phyloP scores from a whole-genome alignment of 2,329 filamentous ascomycete genomes.

The Ascochyta lentis region DNA sequence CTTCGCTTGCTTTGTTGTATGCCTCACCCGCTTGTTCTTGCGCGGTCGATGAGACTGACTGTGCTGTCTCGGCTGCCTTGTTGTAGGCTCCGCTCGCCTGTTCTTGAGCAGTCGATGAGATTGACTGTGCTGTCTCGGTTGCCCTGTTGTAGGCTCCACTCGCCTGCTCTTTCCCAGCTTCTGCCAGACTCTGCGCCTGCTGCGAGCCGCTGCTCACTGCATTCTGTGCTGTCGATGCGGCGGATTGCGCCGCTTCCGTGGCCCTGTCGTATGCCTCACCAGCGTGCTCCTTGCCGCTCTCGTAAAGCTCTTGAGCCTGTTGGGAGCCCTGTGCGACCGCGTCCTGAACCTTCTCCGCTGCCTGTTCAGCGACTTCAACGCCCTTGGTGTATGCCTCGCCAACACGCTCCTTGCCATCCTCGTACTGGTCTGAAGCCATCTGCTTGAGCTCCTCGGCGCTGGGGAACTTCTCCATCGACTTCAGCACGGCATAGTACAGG shows the following conservation, averaged over 20 bases:
- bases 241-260: constrained; percentile 18
- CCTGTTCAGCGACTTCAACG: constrained; percentile 33
- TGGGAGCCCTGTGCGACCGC: constrained; percentile 32
- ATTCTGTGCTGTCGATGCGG: constrained; percentile 15
- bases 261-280: constrained; percentile 18
- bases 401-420: constrained; percentile 41
- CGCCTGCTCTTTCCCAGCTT: constrained; percentile 26
- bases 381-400: constrained; percentile 31
- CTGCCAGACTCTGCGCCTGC: constrained; percentile 26
- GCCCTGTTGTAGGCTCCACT: constrained; percentile 15
- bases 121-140: constrained; percentile 20
- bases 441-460: constrained; percentile 50
- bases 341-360: constrained; percentile 35
- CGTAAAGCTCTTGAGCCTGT: constrained; percentile 34
- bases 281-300: constrained; percentile 36
- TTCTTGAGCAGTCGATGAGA: constrained; percentile 25
- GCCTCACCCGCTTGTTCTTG: constrained; percentile 24
- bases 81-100: constrained; percentile 12
- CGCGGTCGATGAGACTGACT: constrained; percentile 22
- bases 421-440: constrained; percentile 38
- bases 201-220: constrained; percentile 31
- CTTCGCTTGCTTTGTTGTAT: constrained; percentile 15
- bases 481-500: constrained; percentile 71
- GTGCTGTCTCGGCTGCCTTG: constrained; percentile 21
- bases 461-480: constrained; percentile 51